A percentile compares a stretch with the other conserved stretches of the same genome.
Evolutionary conservation across 176 grass and related monocot species (phyloP).

Genomic region (Avena sativa): DNA sequence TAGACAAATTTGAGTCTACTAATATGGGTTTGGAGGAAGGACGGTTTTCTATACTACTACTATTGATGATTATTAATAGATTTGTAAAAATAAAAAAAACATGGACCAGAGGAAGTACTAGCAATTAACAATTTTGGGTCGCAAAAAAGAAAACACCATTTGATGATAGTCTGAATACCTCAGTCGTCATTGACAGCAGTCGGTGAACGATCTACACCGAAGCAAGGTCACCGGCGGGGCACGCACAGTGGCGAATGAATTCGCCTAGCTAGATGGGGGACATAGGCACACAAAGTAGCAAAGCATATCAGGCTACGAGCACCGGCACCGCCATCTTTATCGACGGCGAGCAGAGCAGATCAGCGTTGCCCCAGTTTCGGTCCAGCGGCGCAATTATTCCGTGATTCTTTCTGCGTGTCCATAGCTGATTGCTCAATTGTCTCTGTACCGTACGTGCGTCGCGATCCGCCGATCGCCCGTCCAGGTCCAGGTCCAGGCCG

Average conservation of each 20-base stretch:
- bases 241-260: constrained; percentile 9
- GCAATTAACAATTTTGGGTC: no score
- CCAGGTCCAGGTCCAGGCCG: not conserved
- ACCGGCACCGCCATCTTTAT: constrained; percentile 13
- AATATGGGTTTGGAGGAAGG: no score
- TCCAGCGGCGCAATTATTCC: constrained; percentile 16
- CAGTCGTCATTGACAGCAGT: not conserved
- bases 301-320: constrained; percentile 9
- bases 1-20: no score
- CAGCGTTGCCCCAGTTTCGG: not conserved
- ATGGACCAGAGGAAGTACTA: no score
- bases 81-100: no score
- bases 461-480: not conserved
- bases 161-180: not conserved
- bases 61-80: no score
- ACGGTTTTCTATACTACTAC: no score
- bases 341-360: not conserved
- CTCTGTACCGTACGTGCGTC: not conserved
- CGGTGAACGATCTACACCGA: not conserved
- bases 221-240: not conserved
- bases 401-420: not conserved
- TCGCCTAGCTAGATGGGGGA: not conserved
- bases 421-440: not conserved
- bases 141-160: no score
- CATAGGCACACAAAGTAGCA: not conserved